Evolutionary conservation across 495 filamentous ascomycete species (phyloP).

Genomic region (Chaetomium fimeti): DNA sequence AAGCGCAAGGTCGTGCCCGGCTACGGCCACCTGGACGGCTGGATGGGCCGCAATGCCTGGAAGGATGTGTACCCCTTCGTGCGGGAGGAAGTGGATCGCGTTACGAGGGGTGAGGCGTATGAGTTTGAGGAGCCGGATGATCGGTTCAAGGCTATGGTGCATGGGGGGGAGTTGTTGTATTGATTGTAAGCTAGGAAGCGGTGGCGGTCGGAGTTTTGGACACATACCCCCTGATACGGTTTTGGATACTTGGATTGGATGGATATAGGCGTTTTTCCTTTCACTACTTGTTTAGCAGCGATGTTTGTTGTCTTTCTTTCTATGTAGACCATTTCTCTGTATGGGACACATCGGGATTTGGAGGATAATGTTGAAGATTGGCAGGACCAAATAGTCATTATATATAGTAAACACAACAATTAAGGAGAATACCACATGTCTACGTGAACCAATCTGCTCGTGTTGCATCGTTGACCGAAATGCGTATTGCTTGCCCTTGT

Average conservation of each 20-base stretch:
- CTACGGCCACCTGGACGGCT: slow-evolving; percentile 67
- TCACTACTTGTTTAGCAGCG: not conserved
- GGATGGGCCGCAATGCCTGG: slow-evolving; percentile 62
- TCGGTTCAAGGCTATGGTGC: slow-evolving; percentile 42
- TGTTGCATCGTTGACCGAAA: too few relatives aligned
- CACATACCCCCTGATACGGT: not conserved
- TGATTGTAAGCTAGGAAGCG: slow-evolving; percentile 14
- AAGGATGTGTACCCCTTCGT: slow-evolving; percentile 64
- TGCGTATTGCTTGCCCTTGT: too few relatives aligned
- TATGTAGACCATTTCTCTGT: not conserved
- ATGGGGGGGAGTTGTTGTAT: slow-evolving; percentile 43
- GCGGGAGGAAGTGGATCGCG: slow-evolving; percentile 53
- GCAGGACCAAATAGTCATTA: not conserved
- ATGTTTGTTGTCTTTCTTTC: not conserved
- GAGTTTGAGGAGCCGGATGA: slow-evolving; percentile 45
- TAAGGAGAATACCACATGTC: not conserved
- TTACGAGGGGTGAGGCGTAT: slow-evolving; percentile 43
- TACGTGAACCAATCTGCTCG: not conserved
- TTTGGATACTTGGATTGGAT: slow-evolving; percentile 4
- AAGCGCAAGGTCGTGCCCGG: slow-evolving; percentile 54
- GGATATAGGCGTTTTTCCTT: not conserved
- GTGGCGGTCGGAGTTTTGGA: not conserved
- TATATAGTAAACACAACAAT: not conserved
- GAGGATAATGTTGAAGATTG: not conserved
- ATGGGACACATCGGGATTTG: too few relatives aligned